phyloP scores from a whole-genome alignment of 129 eudicot species.

The Escallonia herrerae region DNA sequence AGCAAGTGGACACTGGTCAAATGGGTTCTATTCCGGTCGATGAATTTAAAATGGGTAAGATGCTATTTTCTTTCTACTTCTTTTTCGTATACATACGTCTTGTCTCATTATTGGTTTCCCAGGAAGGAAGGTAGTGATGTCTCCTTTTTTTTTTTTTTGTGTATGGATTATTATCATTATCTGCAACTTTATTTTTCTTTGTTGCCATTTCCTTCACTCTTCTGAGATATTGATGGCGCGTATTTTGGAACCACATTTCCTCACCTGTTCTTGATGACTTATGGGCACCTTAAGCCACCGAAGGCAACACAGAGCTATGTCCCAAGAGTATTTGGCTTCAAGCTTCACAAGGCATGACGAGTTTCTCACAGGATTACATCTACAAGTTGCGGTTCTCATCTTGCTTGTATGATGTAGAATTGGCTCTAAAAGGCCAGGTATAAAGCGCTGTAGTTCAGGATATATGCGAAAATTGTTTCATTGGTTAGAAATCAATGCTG shows the following conservation, averaged over 20 bases:
- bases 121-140: no score
- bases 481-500: slow-evolving; percentile 11
- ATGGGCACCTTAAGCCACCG: slow-evolving; percentile 85
- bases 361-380: not conserved
- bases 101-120: no score
- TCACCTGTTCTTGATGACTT: slow-evolving; percentile 87
- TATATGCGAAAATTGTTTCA: slow-evolving; percentile 16
- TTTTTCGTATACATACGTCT: no score
- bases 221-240: slow-evolving; percentile 85
- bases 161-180: no score
- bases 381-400: slow-evolving; percentile 17
- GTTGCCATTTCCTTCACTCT: slow-evolving; percentile 41
- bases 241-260: slow-evolving; percentile 97
- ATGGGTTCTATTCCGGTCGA: no score
- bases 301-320: slow-evolving; percentile 63
- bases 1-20: no score
- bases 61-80: no score
- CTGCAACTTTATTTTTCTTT: no score
- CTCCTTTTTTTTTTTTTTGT: no score
- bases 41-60: no score
- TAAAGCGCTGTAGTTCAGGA: slow-evolving; percentile 13
- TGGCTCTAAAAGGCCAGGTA: slow-evolving; percentile 26
- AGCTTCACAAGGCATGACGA: slow-evolving; percentile 74
- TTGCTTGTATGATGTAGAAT: slow-evolving; percentile 13
- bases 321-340: slow-evolving; percentile 88